phyloP scores from a whole-genome alignment of 345 rosid species.

The Alliaria petiolata region DNA sequence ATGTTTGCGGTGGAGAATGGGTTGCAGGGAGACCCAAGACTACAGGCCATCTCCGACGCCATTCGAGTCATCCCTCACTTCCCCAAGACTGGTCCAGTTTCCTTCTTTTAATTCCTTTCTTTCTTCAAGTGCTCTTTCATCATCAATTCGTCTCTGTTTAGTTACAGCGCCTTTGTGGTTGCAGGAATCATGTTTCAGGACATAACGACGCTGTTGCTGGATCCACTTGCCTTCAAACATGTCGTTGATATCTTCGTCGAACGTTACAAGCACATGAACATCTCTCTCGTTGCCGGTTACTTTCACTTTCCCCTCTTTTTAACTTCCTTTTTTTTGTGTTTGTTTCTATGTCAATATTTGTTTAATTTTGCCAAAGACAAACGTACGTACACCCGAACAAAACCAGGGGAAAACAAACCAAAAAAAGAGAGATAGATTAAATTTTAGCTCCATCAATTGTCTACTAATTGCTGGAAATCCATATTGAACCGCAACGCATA shows the following conservation, averaged over 20 bases:
- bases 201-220: slow-evolving; percentile 79
- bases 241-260: slow-evolving; percentile 91
- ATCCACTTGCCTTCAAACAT: slow-evolving; percentile 84
- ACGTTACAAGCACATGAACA: slow-evolving; percentile 81
- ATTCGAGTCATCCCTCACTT: slow-evolving; percentile 40
- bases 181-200: slow-evolving; percentile 98
- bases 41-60: slow-evolving; percentile 35
- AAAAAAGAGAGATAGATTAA: neutral
- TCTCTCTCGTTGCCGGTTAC: slow-evolving; percentile 91
- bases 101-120: neutral
- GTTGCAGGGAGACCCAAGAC: slow-evolving; percentile 34
- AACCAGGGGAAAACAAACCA: neutral
- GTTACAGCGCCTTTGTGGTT: neutral
- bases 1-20: slow-evolving; percentile 39
- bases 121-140: neutral
- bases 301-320: neutral
- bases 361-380: slow-evolving; percentile 2
- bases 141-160: neutral
- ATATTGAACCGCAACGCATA: neutral
- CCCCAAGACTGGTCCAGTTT: slow-evolving; percentile 28
- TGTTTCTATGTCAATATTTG: too few species aligned
- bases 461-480: neutral
- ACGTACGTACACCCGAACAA: neutral
- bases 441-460: neutral
- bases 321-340: neutral